These are phyloP conservation scores for Mycena galopus DNA, from an alignment of 768 basidiomycete genomes.

Conservation along the genomic window DNA sequence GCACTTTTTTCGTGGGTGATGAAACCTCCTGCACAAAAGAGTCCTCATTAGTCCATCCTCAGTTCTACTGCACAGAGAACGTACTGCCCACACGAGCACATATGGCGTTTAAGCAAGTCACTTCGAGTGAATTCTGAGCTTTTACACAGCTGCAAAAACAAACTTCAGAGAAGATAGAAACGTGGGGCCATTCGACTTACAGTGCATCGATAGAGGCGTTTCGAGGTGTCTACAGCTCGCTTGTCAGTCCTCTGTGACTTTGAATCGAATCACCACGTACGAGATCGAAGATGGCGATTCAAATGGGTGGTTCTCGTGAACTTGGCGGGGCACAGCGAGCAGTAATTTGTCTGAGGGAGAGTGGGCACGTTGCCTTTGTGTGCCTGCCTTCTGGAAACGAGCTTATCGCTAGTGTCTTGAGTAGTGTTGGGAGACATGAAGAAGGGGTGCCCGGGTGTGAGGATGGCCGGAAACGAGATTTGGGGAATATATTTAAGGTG, in stretches of 20 bases:
- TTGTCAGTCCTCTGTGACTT: constrained; percentile 4
- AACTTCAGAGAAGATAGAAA: background rate
- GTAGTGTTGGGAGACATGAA: too few relatives aligned
- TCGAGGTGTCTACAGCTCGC: constrained; percentile 67
- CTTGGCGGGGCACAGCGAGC: constrained; percentile 77
- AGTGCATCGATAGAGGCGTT: constrained; percentile 73
- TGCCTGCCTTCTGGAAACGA: constrained; percentile 53
- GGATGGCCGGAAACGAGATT: too few relatives aligned
- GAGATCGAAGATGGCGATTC: constrained; percentile 79
- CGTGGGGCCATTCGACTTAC: constrained; percentile 50
- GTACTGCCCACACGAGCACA: constrained; percentile 76
- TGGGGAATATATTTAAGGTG: too few relatives aligned
- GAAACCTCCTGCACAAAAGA: constrained; percentile 54
- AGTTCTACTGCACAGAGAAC: constrained; percentile 55
- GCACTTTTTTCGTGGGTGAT: constrained; percentile 74
- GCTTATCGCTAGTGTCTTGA: too few relatives aligned
- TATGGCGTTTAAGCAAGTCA: constrained; percentile 79
- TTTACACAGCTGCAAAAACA: constrained; percentile 64
- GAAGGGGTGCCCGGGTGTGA: too few relatives aligned
- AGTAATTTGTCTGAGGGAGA: constrained; percentile 79
- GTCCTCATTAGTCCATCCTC: constrained; percentile 17
- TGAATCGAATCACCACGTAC: constrained; percentile 54
- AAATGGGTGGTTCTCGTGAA: constrained; percentile 83
- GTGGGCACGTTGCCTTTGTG: constrained; percentile 74
- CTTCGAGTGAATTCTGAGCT: constrained; percentile 78